Base-by-base conservation (phyloP, 2,329 filamentous ascomycete species). In the Colletotrichum truncatum region DNA sequence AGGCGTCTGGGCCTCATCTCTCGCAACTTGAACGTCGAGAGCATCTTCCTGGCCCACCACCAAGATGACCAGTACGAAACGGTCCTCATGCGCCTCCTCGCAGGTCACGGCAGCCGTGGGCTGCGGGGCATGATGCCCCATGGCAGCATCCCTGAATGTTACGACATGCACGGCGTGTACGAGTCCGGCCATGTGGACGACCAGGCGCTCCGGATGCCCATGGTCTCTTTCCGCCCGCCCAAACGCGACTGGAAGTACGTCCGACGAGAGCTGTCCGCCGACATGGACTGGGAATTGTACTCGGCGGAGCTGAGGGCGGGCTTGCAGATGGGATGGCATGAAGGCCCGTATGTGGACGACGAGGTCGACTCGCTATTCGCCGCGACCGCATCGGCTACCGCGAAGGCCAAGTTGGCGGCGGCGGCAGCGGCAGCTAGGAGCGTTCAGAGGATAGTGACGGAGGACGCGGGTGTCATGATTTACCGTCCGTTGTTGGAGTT, bases 61-160 rank as follows among this genome's bases (percentile, higher is more conserved):
- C 83, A 86, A 67, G 94, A 98, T 72, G 96, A 99, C 72, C 93
- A 96, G 73, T 91, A 94, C 60, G 96, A 99, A 79, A 98, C 94
- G 0, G 84, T 97, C 4, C 78, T 98, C 51, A 92, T 94, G 89
- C 87, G 96, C 41, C 77, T 98, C 34, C 77, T 90, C 8, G 82
- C 83, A 3, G 89, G 90, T 0, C 91, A 93, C 71, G 81, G 86
- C 3, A 86, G 87, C n/a, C 81, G 85, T n/a, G 94, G 93, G 0
- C 80, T 97, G 28, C 81, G 84, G 14, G 93, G 92, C 4, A 96
- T 97, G 71, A 84, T 83, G 9, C 71, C 81, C 3, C 81, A 86
- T 16, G 83, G 86, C 26, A 86, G 87, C 45, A 93, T 98, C n/a
- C 95, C 95, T 1, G 94, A 97, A 75, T 97, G 93, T 71, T 84